Evolutionary conservation across 306 rosid genomes (phyloP), one percentile per base, ranked within the genome.

Genomic region (Vigna hirtella): DNA sequence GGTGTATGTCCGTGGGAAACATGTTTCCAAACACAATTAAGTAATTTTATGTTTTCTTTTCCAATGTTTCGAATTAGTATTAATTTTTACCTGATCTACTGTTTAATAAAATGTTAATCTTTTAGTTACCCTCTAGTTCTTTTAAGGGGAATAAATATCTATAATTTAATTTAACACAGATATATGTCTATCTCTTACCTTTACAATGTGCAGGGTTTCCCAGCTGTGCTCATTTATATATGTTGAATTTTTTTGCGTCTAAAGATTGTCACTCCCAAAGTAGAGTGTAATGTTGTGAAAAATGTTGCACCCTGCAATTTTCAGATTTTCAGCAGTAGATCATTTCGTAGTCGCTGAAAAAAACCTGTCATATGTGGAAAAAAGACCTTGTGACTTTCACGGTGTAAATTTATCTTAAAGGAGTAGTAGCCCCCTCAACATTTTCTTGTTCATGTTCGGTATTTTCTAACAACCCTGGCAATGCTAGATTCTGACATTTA

Each of bases 271-370:
- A 17, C 50, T 57, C 24, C 61, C 43, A 6, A 38, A 38, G 65
- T 75, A 58, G 73, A 68, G 43, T 47, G 61, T 74, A 81, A 81
- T 75, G 43, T 81, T 81, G 80, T 81, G 59, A 81, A 10, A 67
- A 49, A 2, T 11, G 12, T 58, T 58, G 40, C 32, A 28, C 49
- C 13, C 49, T 58, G 57, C 32, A 28, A 61, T 75, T 81, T 71
- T 68, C 85, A 75, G 67, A 81, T 69, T 20, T 75, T 75, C 72
- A 59, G 70, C 43, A 40, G 51, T 75, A 81, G 59, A 65, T 69
- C 42, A 69, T 75, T 72, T 69, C 59, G 61, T 69, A 58, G 72
- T 68, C 32, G 17, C 72, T 74, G 16, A 67, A 47, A 53, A 66
- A 64, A 73, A 22, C 68, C 38, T n/a, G 22, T 49, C 72, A 34